phyloP scores from a whole-genome alignment of 352 stramenopile genomes.

The Phytophthora sansomeana region DNA sequence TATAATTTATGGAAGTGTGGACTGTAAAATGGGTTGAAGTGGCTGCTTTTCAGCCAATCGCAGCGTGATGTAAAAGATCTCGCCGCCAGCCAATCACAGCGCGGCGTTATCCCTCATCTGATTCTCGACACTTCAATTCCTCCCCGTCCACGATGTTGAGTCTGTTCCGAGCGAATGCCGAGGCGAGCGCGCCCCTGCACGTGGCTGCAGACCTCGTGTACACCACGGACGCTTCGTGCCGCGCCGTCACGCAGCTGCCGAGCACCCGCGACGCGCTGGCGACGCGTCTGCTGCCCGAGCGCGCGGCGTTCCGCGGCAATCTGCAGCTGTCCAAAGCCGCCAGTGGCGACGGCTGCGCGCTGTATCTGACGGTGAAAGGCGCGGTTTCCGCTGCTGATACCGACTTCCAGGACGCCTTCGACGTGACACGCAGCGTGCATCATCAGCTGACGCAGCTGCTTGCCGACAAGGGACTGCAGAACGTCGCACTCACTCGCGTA shows the following conservation, averaged over 20 bases:
- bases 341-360: slow-evolving; percentile 37
- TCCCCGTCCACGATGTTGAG: slow-evolving; percentile 3
- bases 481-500: slow-evolving; percentile 28
- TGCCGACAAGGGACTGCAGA: slow-evolving; percentile 28
- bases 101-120: slow-evolving; percentile 10
- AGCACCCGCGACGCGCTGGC: slow-evolving; percentile 32
- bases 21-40: slow-evolving; percentile 34
- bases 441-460: slow-evolving; percentile 33
- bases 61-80: slow-evolving; percentile 18
- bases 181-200: slow-evolving; percentile 7
- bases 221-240: slow-evolving; percentile 33
- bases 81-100: slow-evolving; percentile 27
- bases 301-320: slow-evolving; percentile 41
- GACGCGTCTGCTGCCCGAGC: slow-evolving; percentile 29
- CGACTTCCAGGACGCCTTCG: slow-evolving; percentile 29
- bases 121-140: slow-evolving; percentile 41
- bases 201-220: slow-evolving; percentile 48
- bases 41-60: slow-evolving; percentile 20
- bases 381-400: slow-evolving; percentile 11
- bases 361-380: slow-evolving; percentile 47
- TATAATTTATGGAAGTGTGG: not conserved
- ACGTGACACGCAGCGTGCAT: slow-evolving; percentile 34
- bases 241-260: slow-evolving; percentile 27
- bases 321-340: slow-evolving; percentile 49
- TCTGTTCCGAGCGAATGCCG: slow-evolving; percentile 23